These are phyloP conservation scores for Trichosanthes cucumerina DNA, from an alignment of 306 rosid species.

Conservation along the genomic window DNA sequence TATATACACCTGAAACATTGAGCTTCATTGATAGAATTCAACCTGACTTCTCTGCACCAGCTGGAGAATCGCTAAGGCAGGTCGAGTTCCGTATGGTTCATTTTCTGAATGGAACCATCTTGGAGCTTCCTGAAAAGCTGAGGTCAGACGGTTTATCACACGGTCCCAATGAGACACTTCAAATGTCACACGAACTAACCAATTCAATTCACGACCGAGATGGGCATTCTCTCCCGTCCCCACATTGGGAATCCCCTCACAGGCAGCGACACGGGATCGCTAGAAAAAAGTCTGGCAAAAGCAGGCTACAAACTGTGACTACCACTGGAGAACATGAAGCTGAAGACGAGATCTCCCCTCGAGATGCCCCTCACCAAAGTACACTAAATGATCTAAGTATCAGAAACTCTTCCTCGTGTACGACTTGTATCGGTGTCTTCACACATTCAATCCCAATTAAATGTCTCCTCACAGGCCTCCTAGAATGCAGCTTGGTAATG, in stretches of 20 bases:
- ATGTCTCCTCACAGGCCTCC: slow-evolving; percentile 87
- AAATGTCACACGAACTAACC: slow-evolving; percentile 40
- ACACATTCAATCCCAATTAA: slow-evolving; percentile 82
- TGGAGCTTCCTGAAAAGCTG: slow-evolving; percentile 68
- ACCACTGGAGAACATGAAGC: slow-evolving; percentile 59
- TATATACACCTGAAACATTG: slow-evolving; percentile 62
- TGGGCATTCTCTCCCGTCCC: slow-evolving; percentile 38
- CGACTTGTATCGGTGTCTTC: slow-evolving; percentile 65
- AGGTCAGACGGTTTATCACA: slow-evolving; percentile 41
- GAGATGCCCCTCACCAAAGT: slow-evolving; percentile 44
- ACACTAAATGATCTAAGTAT: slow-evolving; percentile 12
- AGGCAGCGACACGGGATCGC: slow-evolving; percentile 60
- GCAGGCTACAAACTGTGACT: slow-evolving; percentile 84
- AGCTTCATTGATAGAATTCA: slow-evolving; percentile 62
- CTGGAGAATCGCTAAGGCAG: slow-evolving; percentile 92
- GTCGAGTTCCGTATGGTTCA: slow-evolving; percentile 80
- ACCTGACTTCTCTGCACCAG: slow-evolving; percentile 87
- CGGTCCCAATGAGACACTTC: slow-evolving; percentile 59
- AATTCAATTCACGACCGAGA: slow-evolving; percentile 68
- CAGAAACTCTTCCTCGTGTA: slow-evolving; percentile 28
- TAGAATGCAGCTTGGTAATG: slow-evolving; percentile 81
- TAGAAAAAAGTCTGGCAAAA: slow-evolving; percentile 84
- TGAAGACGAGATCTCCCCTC: slow-evolving; percentile 64
- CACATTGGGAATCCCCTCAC: slow-evolving; percentile 55
- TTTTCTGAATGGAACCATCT: slow-evolving; percentile 59